Evolutionary conservation across 169 alveolate genomes (phyloP).

Genomic region (Plasmodium vinckei): DNA sequence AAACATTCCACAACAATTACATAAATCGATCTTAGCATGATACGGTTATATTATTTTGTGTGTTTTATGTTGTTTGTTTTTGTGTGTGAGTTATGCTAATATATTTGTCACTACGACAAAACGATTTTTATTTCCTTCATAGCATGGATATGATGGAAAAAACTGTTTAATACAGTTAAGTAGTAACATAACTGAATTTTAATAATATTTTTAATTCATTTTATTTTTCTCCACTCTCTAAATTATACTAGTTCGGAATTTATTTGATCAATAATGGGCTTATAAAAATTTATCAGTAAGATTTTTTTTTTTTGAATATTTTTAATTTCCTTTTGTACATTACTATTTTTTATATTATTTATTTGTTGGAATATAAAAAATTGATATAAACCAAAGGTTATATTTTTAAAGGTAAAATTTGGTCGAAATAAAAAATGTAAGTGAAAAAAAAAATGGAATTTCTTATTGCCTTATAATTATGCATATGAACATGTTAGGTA

Average conservation of each 20-base stretch:
- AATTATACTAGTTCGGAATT: background rate
- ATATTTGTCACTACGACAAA: no score
- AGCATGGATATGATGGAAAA: background rate
- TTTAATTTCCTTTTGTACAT: background rate
- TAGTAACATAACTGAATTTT: background rate
- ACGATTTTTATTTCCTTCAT: no score
- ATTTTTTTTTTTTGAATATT: no score
- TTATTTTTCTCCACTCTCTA: background rate
- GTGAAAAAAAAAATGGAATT: no score
- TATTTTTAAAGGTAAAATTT: no score
- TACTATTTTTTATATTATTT: background rate
- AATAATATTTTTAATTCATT: background rate
- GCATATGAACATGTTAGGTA: no score
- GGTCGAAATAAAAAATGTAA: no score
- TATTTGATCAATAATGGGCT: background rate
- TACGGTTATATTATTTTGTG: constrained; percentile 26
- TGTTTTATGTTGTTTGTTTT: constrained; percentile 7
- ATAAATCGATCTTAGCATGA: constrained; percentile 58
- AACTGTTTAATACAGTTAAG: background rate
- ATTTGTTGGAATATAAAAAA: no score
- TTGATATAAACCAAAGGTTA: no score
- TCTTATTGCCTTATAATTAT: no score
- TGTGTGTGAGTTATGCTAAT: background rate
- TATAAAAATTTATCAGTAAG: no score
- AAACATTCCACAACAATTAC: constrained; percentile 32